Evolutionary conservation across 2,329 filamentous ascomycete genomes (phyloP), one percentile per base, ranked within the genome.

Genomic region (Trichoderma aggressivum): DNA sequence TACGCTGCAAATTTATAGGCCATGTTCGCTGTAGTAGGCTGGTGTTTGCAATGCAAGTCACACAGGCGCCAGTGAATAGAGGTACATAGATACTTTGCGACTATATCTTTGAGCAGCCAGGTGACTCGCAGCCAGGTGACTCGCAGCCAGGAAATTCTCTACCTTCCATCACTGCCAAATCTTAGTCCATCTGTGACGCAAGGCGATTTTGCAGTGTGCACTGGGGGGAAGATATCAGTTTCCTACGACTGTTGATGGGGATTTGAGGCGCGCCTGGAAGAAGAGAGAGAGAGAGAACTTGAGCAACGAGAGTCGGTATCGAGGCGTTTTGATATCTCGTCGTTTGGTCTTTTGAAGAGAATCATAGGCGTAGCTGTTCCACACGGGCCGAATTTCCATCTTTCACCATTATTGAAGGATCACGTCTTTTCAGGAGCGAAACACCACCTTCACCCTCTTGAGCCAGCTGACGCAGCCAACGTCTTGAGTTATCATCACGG

Each of bases 101-200:
- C 61, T 70, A 75, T 34, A 58, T 43, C 1, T 47, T 77, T 7
- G 70, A 60, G 39, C 73, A 78, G 60, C 76, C 72, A 26, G 74
- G 77, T 53, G 76, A 74, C 18, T 72, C 7, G n/a, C 55, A 70
- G 21, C 72, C 72, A 14, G 34, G 0, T n/a, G n/a, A n/a, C 18
- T 72, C 7, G n/a, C 55, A 70, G 21, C 72, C 72, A 14, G 34
- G 0, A 68, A 32, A 12, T 60, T 7, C 3, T 77, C 3, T 68
- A 69, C 5, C 68, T 75, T 2, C 72, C 74, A 0, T 72, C 72
- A 1, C 30, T 50, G 5, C 61, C 58, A 10, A 50, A 76, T 7
- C 12, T 2, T 56, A 28, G 65, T 65, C 32, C 18, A 28, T 28
- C 11, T 28, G 10, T 32, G 21, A 1, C 21, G 0, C 55, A 12